phyloP scores from a whole-genome alignment of 345 rosid genomes.

The Populus euphratica region DNA sequence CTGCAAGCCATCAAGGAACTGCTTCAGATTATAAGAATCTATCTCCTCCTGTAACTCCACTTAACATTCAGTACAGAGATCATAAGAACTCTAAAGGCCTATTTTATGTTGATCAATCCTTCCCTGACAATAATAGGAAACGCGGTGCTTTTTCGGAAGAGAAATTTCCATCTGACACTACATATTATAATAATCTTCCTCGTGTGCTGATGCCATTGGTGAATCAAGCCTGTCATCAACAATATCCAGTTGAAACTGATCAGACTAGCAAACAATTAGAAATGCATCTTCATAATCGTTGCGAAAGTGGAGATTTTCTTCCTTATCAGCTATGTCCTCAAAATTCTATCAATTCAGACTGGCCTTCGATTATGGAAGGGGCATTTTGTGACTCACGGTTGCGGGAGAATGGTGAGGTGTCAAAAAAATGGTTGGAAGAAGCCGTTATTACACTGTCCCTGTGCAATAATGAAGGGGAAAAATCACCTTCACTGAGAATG shows the following conservation, averaged over 20 bases:
- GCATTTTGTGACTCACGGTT: constrained; percentile 54
- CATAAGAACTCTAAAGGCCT: constrained; percentile 16
- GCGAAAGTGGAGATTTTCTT: constrained; percentile 40
- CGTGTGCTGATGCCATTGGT: constrained; percentile 27
- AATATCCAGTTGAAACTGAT: constrained; percentile 30
- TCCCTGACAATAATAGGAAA: constrained; percentile 24
- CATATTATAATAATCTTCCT: constrained; percentile 34
- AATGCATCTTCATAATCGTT: constrained; percentile 36
- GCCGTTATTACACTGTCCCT: constrained; percentile 24
- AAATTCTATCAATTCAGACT: constrained; percentile 26
- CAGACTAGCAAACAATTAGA: constrained; percentile 29
- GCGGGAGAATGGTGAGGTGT: constrained; percentile 37
- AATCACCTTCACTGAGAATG: constrained; percentile 37
- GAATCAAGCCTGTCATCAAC: constrained; percentile 35
- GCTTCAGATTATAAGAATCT: constrained; percentile 44
- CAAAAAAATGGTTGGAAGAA: constrained; percentile 19
- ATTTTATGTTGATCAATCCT: constrained; percentile 13
- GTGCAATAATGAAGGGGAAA: constrained; percentile 35
- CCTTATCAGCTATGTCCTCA: constrained; percentile 22
- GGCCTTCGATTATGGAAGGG: constrained; percentile 41
- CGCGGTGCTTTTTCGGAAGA: constrained; percentile 20
- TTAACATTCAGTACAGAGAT: constrained; percentile 35
- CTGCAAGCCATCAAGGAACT: constrained; percentile 45
- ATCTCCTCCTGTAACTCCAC: constrained; percentile 53
- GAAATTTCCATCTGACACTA: constrained; percentile 22